Evolutionary conservation across 129 eudicot species (phyloP), one percentile per base, ranked within the genome.

Genomic region (Oenanthe sinensis): DNA sequence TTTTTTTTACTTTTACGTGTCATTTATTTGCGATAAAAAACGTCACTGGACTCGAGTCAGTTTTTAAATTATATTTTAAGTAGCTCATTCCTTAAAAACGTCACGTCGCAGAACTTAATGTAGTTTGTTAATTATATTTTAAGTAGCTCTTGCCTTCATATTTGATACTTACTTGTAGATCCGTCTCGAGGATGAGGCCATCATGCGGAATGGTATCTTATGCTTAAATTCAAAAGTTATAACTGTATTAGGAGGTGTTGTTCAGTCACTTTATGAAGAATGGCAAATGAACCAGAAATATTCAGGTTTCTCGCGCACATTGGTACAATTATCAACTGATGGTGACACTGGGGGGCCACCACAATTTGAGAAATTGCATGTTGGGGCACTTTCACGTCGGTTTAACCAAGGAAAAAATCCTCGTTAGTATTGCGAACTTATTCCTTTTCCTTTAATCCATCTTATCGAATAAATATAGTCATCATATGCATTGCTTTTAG

Each of bases 231-330:
- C 91, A 20, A 87, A 87, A 81, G 85, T 70, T 71, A 84, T 89
- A 69, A 84, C 89, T 78, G 85, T 91, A 74, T 79, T 93, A 75
- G 98, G 98, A 79, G 98, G 98, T 68, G 76, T 89, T 72, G 98
- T 93, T 87, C 91, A 86, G 83, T 85, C 98, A 22, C 85, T 93
- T 47, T 89, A 83, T 80, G 97, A 93, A 82, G 98, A 93, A 84
- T 93, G 98, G 98, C 89, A 93, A 81, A 87, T 91, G 90, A 91
- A 93, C 91, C 88, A 89, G 83, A 91, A 91, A 77, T 93, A 86
- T 81, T 83, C 92, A 49, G 97, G 92, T 40, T 88, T 87, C 84
- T 81, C 96, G 6, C 97, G 97, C 24, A 74, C 89, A 72, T 83
- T 87, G 71, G 39, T 84, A 76, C 83, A 82, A 78, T 33, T 28